Conservation (phyloP, 139 green algal species). For the Closterium sp. region DNA sequence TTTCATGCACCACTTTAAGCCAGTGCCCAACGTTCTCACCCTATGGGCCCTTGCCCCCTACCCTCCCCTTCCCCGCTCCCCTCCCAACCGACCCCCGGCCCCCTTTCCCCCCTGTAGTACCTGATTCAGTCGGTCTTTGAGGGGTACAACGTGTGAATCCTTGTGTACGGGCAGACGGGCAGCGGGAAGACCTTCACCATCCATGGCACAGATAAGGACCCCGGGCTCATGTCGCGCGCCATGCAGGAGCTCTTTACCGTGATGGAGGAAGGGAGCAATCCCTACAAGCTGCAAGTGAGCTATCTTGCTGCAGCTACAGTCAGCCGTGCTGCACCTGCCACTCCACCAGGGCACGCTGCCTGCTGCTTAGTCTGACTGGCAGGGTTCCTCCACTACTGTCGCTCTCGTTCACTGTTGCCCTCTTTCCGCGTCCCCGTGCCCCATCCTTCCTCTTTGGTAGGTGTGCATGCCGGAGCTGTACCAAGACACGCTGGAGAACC, state of each 20-base stretch:
- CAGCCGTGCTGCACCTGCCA: too few species aligned
- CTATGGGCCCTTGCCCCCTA: too few species aligned
- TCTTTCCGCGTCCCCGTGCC: not conserved
- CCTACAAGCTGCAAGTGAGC: conserved; percentile 68
- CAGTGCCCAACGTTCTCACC: too few species aligned
- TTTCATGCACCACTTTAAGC: too few species aligned
- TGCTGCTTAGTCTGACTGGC: too few species aligned
- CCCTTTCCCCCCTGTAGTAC: conserved; percentile 58
- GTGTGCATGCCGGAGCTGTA: conserved; percentile 97
- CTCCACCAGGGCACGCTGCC: too few species aligned
- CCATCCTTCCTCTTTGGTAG: conserved; percentile 18
- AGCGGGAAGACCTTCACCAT: conserved; percentile 69
- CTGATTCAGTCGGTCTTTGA: conserved; percentile 91
- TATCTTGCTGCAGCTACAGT: too few species aligned
- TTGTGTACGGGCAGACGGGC: conserved; percentile 79
- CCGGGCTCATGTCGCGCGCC: conserved; percentile 71
- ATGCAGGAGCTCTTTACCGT: conserved; percentile 84
- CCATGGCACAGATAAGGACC: conserved; percentile 63
- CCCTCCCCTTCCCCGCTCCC: too few species aligned
- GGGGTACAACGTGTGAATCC: conserved; percentile 89
- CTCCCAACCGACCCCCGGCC: too few species aligned
- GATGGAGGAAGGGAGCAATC: conserved; percentile 75
- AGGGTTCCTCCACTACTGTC: too few species aligned
- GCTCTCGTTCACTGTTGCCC: too few species aligned
- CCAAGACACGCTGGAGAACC: conserved; percentile 76